phyloP scores from a whole-genome alignment of 768 basidiomycete species.

The Galerina sulciceps region DNA sequence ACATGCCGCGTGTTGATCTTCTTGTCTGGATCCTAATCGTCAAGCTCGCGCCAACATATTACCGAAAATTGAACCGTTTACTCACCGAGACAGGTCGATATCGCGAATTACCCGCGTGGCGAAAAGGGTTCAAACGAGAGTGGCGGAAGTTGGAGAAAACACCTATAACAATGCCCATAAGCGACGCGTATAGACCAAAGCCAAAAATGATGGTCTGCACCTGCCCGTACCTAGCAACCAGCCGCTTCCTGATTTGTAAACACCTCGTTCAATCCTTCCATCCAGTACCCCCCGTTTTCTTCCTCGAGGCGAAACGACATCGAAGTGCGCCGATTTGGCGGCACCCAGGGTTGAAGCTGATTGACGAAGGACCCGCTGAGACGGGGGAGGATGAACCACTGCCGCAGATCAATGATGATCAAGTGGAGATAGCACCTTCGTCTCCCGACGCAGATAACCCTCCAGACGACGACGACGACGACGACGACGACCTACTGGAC shows the following conservation, averaged over 20 bases:
- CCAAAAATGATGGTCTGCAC: constrained; percentile 21
- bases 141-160: constrained; percentile 17
- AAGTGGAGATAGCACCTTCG: neutral
- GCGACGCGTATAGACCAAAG: constrained; percentile 26
- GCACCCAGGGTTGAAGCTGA: constrained; percentile 14
- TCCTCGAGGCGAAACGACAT: constrained; percentile 23
- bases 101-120: constrained; percentile 26
- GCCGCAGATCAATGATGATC: neutral
- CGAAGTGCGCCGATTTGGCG: constrained; percentile 25
- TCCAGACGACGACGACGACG: constrained; percentile 16
- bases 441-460: constrained; percentile 2
- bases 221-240: constrained; percentile 24
- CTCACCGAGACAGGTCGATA: constrained; percentile 23
- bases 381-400: constrained; percentile 1
- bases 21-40: constrained; percentile 33
- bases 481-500: constrained; percentile 9
- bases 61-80: constrained; percentile 24
- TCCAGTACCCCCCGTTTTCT: constrained; percentile 24
- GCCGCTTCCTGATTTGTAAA: constrained; percentile 32
- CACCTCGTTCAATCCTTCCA: constrained; percentile 26
- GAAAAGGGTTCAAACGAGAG: constrained; percentile 27
- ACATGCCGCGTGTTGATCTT: constrained; percentile 34
- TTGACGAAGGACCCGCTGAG: constrained; percentile 8
- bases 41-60: constrained; percentile 33
- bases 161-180: constrained; percentile 27